Conservation (phyloP, 2,329 filamentous ascomycete genomes). For the Diaporthe ampelina region DNA sequence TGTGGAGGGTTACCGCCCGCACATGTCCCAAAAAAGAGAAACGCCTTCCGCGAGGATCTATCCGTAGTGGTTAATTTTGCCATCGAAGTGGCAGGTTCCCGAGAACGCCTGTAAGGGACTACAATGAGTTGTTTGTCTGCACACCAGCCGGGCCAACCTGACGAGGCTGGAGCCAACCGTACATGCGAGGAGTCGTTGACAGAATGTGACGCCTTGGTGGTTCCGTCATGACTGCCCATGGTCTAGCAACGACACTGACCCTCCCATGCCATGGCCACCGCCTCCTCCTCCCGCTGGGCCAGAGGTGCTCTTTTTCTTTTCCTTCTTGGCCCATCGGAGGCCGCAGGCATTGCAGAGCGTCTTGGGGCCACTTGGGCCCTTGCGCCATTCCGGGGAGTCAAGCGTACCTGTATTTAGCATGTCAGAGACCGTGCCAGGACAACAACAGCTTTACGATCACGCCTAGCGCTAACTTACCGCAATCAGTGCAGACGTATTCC, state of each 20-base stretch:
- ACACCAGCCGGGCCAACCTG: background rate
- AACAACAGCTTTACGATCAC: background rate
- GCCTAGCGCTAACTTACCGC: constrained; percentile 68
- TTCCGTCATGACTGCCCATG: constrained; percentile 32
- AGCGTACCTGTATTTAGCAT: constrained; percentile 71
- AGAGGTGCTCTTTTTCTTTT: constrained; percentile 73
- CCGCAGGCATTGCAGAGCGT: constrained; percentile 97
- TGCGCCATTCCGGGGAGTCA: constrained; percentile 96
- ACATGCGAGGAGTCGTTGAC: background rate
- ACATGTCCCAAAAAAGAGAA: background rate
- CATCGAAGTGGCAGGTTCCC: background rate
- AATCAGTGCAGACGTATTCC: constrained; percentile 96
- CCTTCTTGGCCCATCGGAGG: constrained; percentile 81
- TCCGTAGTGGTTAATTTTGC: constrained; percentile 34
- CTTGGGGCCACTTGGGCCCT: constrained; percentile 92
- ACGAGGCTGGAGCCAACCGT: background rate
- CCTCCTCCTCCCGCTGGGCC: constrained; percentile 21
- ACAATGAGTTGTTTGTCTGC: constrained; percentile 11
- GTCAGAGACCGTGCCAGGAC: constrained; percentile 1
- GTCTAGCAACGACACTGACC: constrained; percentile 33
- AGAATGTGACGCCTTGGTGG: background rate
- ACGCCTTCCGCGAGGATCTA: constrained; percentile 40
- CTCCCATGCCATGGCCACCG: constrained; percentile 29
- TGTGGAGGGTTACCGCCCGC: background rate
- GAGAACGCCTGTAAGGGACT: constrained; percentile 30